Percentiles rank a stretch among this genome's conserved stretches.
These are phyloP conservation scores for Cladophialophora yegresii DNA, from an alignment of 2,329 filamentous ascomycete genomes.

Conservation along the genomic window DNA sequence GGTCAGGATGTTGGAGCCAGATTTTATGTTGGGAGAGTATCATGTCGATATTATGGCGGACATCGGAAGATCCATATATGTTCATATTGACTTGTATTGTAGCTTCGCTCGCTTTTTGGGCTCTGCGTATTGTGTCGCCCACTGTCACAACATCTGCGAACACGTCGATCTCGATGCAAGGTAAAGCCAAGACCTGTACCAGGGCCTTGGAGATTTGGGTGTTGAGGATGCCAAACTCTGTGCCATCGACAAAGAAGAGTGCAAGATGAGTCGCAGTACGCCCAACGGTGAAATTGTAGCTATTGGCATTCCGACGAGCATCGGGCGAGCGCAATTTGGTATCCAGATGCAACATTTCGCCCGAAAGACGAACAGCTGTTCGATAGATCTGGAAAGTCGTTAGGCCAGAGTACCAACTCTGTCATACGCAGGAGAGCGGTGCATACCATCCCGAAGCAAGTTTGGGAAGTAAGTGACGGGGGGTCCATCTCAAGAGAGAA, in stretches of 20 bases:
- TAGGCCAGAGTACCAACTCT: too few species aligned
- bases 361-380: not conserved
- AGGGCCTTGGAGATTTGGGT: conserved; percentile 1
- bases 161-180: conserved; percentile 6
- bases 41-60: not conserved
- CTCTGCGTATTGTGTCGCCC: conserved; percentile 5
- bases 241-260: not conserved
- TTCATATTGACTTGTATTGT: conserved; percentile 28
- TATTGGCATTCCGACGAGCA: not conserved
- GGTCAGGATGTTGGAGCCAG: conserved; percentile 27
- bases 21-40: conserved; percentile 21
- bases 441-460: conserved; percentile 3
- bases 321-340: conserved; percentile 3
- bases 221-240: conserved; percentile 2
- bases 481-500: not conserved
- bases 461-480: not conserved
- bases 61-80: conserved; percentile 20
- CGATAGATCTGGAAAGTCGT: conserved; percentile 1
- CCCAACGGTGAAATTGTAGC: not conserved
- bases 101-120: conserved; percentile 22
- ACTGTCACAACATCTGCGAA: conserved; percentile 6
- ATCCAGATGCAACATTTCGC: not conserved
- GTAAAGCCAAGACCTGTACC: not conserved
- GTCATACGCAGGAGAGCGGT: too few species aligned
- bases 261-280: not conserved